Evolutionary conservation across 495 filamentous ascomycete species (phyloP), one percentile per base, ranked within the genome.

Genomic region (Trichoderma parareesei): DNA sequence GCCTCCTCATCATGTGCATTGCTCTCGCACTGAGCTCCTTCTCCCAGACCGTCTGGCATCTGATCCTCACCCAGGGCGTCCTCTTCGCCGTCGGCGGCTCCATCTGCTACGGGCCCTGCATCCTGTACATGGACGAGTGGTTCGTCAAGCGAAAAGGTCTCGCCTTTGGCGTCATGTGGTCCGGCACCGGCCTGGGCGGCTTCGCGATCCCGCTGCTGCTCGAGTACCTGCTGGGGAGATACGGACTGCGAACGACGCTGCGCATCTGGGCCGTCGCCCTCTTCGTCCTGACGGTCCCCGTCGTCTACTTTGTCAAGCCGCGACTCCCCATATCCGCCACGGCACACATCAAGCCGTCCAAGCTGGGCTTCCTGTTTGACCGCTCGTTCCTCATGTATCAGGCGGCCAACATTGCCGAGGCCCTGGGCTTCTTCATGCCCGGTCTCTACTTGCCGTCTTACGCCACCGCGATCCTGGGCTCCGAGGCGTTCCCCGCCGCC

Each of bases 361-460:
- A 67, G 14, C 74, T 85, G 38, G 65, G 71, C 43, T 88, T 87
- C 67, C 64, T 86, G 9, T 41, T 66, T 18, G 69, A 74, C 37
- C 69, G 69, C 0, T 72, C 75, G 1, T 88, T 88, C 70, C 68
- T 77, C 66, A 69, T 82, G 37, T 80, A 84, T 46, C 79, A 85
- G 66, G 61, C 75, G 2, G 82, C 81, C 37, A 87, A 88, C 69
- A 77, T 86, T 60, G 74, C 86, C 63, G 79, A 90, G 69, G 78
- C 80, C n/a, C 76, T 85, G 5, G 88, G 87, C 11, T 90, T 83
- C 71, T 89, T 90, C 73, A 75, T 91, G 1, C 88, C 87, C 0
- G 77, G 77, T 4, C 84, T 87, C 37, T 91, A 88, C 71, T 78
- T 91, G 0, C 84, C 86, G 2, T 79, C 82, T 4, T 90, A 86